These are phyloP conservation scores for Ambrosia hybrid DNA, from an alignment of 140 eudicot genomes.

Conservation along the genomic window DNA sequence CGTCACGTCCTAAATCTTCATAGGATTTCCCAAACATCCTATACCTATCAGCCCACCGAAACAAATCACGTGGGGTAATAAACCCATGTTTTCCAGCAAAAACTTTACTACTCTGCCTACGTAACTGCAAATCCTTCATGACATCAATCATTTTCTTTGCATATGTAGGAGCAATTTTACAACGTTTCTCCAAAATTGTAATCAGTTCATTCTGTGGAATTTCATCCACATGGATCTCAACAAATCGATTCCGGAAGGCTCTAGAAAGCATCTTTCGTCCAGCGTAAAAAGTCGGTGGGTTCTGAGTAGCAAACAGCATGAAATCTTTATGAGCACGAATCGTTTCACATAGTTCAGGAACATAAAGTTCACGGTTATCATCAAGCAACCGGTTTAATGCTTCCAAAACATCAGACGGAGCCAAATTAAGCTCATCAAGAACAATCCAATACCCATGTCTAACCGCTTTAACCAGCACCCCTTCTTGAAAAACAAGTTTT, in stretches of 20 bases:
- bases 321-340: slow-evolving; percentile 78
- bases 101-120: slow-evolving; percentile 86
- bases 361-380: slow-evolving; percentile 92
- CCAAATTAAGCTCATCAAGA: slow-evolving; percentile 91
- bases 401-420: slow-evolving; percentile 98
- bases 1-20: slow-evolving; percentile 83
- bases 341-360: slow-evolving; percentile 81
- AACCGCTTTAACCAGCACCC: slow-evolving; percentile 89
- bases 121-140: slow-evolving; percentile 86
- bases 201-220: slow-evolving; percentile 79
- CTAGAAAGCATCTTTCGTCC: slow-evolving; percentile 97
- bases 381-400: slow-evolving; percentile 90
- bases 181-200: slow-evolving; percentile 65
- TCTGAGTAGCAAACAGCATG: slow-evolving; percentile 98
- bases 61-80: slow-evolving; percentile 97
- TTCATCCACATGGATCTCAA: slow-evolving; percentile 97
- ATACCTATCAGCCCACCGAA: slow-evolving; percentile 92
- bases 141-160: slow-evolving; percentile 83
- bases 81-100: slow-evolving; percentile 97
- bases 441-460: slow-evolving; percentile 93
- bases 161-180: slow-evolving; percentile 64
- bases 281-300: slow-evolving; percentile 91
- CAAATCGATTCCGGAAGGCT: slow-evolving; percentile 94
- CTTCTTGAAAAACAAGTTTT: slow-evolving; percentile 85
- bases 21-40: slow-evolving; percentile 53